phyloP scores from a whole-genome alignment of 1,284 basidiomycete genomes.

The Ustilago esculenta region DNA sequence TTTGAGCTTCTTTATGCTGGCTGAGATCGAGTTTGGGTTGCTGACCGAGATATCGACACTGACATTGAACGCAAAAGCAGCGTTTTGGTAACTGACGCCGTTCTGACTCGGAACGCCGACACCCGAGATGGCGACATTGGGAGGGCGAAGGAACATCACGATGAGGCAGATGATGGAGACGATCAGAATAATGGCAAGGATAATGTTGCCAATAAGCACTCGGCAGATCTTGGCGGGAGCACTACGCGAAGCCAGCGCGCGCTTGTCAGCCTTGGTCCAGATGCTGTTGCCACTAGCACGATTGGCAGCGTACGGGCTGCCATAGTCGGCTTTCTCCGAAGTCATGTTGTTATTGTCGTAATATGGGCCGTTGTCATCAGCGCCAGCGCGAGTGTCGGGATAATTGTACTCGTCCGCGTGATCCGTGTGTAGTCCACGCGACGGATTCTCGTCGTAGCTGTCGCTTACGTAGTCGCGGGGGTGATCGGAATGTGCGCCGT shows the following conservation, averaged over 20 bases:
- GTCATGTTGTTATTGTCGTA: slow-evolving; percentile 9
- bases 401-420: slow-evolving; percentile 11
- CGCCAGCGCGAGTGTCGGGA: slow-evolving; percentile 21
- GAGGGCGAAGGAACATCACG: slow-evolving; percentile 60
- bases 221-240: slow-evolving; percentile 55
- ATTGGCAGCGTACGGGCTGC: slow-evolving; percentile 25
- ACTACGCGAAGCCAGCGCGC: slow-evolving; percentile 51
- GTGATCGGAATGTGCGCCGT: not conserved
- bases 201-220: slow-evolving; percentile 54
- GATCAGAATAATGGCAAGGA: slow-evolving; percentile 54
- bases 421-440: slow-evolving; percentile 12
- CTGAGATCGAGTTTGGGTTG: slow-evolving; percentile 64
- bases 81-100: slow-evolving; percentile 42
- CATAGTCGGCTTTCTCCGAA: slow-evolving; percentile 25
- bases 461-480: slow-evolving; percentile 21
- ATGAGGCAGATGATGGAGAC: slow-evolving; percentile 58
- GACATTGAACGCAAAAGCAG: slow-evolving; percentile 54
- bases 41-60: slow-evolving; percentile 57
- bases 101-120: slow-evolving; percentile 32
- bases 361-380: slow-evolving; percentile 5
- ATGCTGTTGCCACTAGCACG: slow-evolving; percentile 56
- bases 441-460: slow-evolving; percentile 24
- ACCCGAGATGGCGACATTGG: slow-evolving; percentile 57
- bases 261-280: slow-evolving; percentile 58
- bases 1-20: slow-evolving; percentile 50